Base-by-base conservation (phyloP, 208 protist genomes). In the Trypanosoma caninum region DNA sequence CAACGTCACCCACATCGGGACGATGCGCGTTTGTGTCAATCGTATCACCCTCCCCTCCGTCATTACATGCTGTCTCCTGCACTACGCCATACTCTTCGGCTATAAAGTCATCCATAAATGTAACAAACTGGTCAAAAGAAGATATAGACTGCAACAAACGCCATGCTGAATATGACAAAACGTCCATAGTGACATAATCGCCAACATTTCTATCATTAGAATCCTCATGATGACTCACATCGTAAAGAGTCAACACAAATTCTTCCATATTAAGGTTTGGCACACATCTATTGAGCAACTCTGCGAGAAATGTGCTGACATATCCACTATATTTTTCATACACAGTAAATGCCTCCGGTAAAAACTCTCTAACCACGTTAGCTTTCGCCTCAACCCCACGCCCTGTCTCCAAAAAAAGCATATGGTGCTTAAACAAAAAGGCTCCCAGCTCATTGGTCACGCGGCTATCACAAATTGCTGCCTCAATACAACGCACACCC, bases 101-200 rank as follows among this genome's bases (percentile, higher is more conserved):
- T 45, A 93, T 84, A 67, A 89, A 93, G 59, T 93, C 86, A 70
- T 87, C 76, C 78, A 95, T 89, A 74, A 81, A 88, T 6, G 28
- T 51, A 52, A 82, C 85, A 58, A 95, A 95, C 56, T 75, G 70
- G 40, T 90, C 74, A 69, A 93, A 95, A 54, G 72, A 76, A 47
- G 76, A 89, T 58, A 91, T 88, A 4, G 85, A 76, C 27, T 87
- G 71, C 38, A 95, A 51, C 14, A 95, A 58, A 22, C 84, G 78
- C 82, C 85, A 91, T 30, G 86, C 82, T 2, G 78, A 78, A 51
- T 85, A 95, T 3, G 84, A 91, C 25, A 95, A 72, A 25, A 91
- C 72, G 41, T 76, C 77, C 44, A 44, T 45, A 23, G 51, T 63
- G 9, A 23, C 28, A 0, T 25, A 2, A 40, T 38, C 46, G 5